Percentiles rank a stretch among this genome's conserved stretches.
Evolutionary conservation across 129 eudicot species (phyloP).

Genomic region (Lactuca sativa): DNA sequence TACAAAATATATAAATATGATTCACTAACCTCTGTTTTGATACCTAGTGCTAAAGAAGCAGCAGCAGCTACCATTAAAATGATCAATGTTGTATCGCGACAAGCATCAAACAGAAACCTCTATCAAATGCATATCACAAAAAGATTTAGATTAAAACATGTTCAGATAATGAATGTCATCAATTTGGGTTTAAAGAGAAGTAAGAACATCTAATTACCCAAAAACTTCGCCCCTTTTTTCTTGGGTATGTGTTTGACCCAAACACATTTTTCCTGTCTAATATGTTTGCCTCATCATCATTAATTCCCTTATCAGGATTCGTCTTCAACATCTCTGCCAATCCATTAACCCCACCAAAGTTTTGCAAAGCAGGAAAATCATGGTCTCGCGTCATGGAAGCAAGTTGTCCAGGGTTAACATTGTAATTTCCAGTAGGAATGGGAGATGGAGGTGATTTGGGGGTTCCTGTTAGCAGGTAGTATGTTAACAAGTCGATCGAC

Average conservation of each 20-base stretch:
- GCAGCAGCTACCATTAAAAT: slow-evolving; percentile 98
- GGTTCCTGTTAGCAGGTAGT: slow-evolving; percentile 35
- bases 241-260: slow-evolving; percentile 94
- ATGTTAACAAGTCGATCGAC: neutral
- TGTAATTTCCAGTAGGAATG: slow-evolving; percentile 51
- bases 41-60: slow-evolving; percentile 90
- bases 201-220: slow-evolving; percentile 48
- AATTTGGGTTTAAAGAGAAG: neutral
- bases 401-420: slow-evolving; percentile 59
- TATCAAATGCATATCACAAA: slow-evolving; percentile 23
- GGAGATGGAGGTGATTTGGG: slow-evolving; percentile 46
- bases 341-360: slow-evolving; percentile 76
- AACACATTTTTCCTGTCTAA: slow-evolving; percentile 54
- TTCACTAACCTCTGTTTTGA: slow-evolving; percentile 83
- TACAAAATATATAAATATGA: neutral
- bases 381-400: slow-evolving; percentile 65
- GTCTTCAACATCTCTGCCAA: slow-evolving; percentile 68
- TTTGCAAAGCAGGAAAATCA: slow-evolving; percentile 62
- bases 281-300: slow-evolving; percentile 64
- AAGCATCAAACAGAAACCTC: slow-evolving; percentile 88
- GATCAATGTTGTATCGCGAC: slow-evolving; percentile 78
- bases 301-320: slow-evolving; percentile 62
- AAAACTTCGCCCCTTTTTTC: slow-evolving; percentile 87
- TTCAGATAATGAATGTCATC: neutral
- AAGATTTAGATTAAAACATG: neutral